Percentiles rank a stretch among this genome's conserved stretches.
phyloP scores from a whole-genome alignment of 306 rosid genomes.

The Sophora flavescens region DNA sequence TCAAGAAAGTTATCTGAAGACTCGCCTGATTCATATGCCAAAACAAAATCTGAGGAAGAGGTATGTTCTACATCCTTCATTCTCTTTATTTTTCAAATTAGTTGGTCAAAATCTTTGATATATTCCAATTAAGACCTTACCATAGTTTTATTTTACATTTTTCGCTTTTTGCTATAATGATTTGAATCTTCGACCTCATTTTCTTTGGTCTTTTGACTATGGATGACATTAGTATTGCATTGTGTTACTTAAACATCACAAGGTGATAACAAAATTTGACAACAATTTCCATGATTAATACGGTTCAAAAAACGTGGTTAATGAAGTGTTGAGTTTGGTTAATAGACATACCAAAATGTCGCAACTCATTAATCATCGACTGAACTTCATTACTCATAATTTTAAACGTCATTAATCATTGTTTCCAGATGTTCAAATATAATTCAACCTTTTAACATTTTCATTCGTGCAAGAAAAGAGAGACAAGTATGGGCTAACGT shows the following conservation, averaged over 20 bases:
- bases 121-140: constrained; percentile 1
- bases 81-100: background rate
- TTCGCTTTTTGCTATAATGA: too few species aligned
- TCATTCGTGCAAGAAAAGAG: background rate
- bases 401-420: too few species aligned
- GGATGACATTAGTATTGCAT: background rate
- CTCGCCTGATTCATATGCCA: constrained; percentile 61
- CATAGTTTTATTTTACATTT: background rate
- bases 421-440: too few species aligned
- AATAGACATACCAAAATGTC: too few species aligned
- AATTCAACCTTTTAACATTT: background rate
- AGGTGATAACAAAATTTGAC: too few species aligned
- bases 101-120: background rate
- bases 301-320: too few species aligned
- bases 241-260: too few species aligned
- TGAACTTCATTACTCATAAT: too few species aligned
- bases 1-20: constrained; percentile 57
- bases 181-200: background rate
- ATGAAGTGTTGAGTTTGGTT: too few species aligned
- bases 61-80: constrained; percentile 44
- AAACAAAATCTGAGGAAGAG: constrained; percentile 58
- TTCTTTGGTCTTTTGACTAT: background rate
- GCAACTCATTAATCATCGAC: too few species aligned
- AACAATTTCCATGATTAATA: too few species aligned
- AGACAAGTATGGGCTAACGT: constrained; percentile 12